These are phyloP conservation scores for Pezizomycotina sp. DNA, from an alignment of 2,329 filamentous ascomycete species.

Conservation along the genomic window DNA sequence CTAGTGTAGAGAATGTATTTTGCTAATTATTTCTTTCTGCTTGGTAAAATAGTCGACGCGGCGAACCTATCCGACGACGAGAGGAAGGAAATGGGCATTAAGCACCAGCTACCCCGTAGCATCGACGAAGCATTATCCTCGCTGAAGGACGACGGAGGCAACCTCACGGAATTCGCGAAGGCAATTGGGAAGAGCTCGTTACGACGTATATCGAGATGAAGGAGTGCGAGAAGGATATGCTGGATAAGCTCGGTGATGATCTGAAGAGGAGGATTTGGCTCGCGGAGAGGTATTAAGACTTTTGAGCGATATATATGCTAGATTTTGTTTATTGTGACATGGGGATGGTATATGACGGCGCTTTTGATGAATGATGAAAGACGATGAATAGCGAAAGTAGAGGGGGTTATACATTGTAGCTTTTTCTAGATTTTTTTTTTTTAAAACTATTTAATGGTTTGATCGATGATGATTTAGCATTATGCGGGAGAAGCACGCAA, in stretches of 20 bases:
- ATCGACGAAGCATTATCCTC: constrained; percentile 40
- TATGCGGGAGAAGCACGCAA: too few relatives aligned
- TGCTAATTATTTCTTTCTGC: constrained; percentile 3
- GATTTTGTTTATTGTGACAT: too few relatives aligned
- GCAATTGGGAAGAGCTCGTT: constrained; percentile 38
- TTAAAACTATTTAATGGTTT: too few relatives aligned
- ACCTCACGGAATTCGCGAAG: constrained; percentile 29
- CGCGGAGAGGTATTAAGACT: constrained; percentile 50
- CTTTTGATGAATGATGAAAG: too few relatives aligned
- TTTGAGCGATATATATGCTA: too few relatives aligned
- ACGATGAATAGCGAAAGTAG: too few relatives aligned
- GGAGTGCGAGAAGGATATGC: constrained; percentile 38
- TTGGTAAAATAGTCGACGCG: constrained; percentile 37
- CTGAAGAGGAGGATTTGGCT: constrained; percentile 40
- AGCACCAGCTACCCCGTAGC: constrained; percentile 37
- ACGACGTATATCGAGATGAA: constrained; percentile 44
- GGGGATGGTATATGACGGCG: too few relatives aligned
- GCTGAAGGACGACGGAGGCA: constrained; percentile 33
- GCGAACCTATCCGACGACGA: constrained; percentile 35
- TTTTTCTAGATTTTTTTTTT: too few relatives aligned
- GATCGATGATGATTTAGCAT: too few relatives aligned
- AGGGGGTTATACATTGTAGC: too few relatives aligned
- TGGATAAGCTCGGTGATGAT: constrained; percentile 35
- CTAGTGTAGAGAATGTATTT: not conserved
- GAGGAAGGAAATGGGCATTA: constrained; percentile 38